Evolutionary conservation across 129 eudicot species (phyloP).

Genomic region (Flaveria sonorensis): DNA sequence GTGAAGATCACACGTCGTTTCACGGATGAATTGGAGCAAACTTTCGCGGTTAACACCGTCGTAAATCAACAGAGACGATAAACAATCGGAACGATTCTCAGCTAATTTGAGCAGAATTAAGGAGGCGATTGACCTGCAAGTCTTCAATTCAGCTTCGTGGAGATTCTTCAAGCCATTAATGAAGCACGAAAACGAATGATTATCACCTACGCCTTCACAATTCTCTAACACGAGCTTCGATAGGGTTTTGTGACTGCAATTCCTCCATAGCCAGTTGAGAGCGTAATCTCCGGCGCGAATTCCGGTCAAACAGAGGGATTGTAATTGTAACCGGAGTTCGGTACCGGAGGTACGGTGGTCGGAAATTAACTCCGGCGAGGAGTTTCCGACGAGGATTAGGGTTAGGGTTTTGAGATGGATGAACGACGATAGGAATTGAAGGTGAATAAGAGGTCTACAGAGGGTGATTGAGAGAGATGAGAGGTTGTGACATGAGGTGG

Average conservation of each 20-base stretch:
- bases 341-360: background rate
- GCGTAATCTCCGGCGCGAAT: conserved; percentile 47
- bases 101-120: conserved; percentile 45
- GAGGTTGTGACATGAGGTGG: conserved; percentile 47
- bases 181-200: conserved; percentile 39
- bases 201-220: conserved; percentile 66
- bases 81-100: conserved; percentile 33
- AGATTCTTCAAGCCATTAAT: conserved; percentile 25
- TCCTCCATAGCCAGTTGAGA: conserved; percentile 59
- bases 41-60: conserved; percentile 69
- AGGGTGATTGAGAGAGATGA: conserved; percentile 47
- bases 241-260: conserved; percentile 37
- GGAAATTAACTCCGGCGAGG: background rate
- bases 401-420: conserved; percentile 33
- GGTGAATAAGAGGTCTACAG: conserved; percentile 43
- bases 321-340: conserved; percentile 42
- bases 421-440: conserved; percentile 39
- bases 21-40: conserved; percentile 56
- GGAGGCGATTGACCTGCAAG: conserved; percentile 50
- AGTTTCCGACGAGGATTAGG: conserved; percentile 21
- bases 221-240: conserved; percentile 46
- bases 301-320: conserved; percentile 50
- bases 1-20: conserved; percentile 39
- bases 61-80: conserved; percentile 50
- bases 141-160: conserved; percentile 55